Conservation (phyloP, 306 rosid species). For the Senna tora region DNA sequence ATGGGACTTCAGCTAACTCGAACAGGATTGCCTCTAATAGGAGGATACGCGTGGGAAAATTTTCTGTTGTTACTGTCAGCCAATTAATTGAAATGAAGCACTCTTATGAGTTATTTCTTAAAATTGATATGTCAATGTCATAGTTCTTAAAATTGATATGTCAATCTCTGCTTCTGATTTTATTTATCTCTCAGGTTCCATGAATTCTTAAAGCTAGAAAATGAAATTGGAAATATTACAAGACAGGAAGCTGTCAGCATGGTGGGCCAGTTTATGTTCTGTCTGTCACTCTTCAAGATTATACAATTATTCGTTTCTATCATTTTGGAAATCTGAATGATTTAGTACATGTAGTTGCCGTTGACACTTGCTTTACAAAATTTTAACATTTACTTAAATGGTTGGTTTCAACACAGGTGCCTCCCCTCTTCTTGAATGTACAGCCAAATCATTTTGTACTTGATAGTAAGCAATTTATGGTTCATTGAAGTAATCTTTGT, state of each 20-base stretch:
- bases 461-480: conserved; percentile 75
- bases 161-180: conserved; percentile 33
- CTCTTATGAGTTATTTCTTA: background rate
- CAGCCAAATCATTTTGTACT: conserved; percentile 79
- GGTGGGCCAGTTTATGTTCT: conserved; percentile 60
- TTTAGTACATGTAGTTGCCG: conserved; percentile 25
- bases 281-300: conserved; percentile 26
- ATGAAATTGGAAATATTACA: conserved; percentile 96
- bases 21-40: too few species aligned
- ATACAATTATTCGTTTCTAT: background rate
- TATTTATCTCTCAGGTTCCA: conserved; percentile 75
- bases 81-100: conserved; percentile 13
- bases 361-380: conserved; percentile 15
- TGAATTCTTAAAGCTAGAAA: conserved; percentile 91
- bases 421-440: conserved; percentile 91
- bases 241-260: conserved; percentile 99
- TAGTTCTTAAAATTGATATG: conserved; percentile 16
- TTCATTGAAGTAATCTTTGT: conserved; percentile 19
- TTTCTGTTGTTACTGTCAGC: conserved; percentile 13
- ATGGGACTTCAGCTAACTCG: too few species aligned
- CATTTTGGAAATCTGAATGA: background rate
- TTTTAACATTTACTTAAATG: conserved; percentile 29
- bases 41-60: too few species aligned
- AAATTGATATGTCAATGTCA: conserved; percentile 21
- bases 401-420: conserved; percentile 61